These are phyloP conservation scores for Crithidia mellificae DNA, from an alignment of 208 protist genomes.

Conservation along the genomic window DNA sequence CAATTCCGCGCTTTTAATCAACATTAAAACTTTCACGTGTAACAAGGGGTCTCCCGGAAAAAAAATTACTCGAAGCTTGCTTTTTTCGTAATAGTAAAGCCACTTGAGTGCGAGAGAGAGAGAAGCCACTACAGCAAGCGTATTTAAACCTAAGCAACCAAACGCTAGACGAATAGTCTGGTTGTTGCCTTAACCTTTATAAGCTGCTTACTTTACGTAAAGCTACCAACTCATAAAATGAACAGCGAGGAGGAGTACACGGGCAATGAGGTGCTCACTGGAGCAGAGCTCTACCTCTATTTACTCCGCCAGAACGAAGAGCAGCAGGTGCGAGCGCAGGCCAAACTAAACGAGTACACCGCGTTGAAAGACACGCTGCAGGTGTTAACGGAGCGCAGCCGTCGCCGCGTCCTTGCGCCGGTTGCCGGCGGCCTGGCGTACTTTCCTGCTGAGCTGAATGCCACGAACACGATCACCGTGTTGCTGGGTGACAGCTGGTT, in stretches of 20 bases:
- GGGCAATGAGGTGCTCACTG: slow-evolving; percentile 59
- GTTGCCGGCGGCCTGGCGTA: slow-evolving; percentile 81
- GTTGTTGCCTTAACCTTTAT: too few species aligned
- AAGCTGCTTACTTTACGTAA: too few species aligned
- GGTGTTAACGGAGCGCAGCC: slow-evolving; percentile 53
- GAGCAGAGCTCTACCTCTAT: slow-evolving; percentile 73
- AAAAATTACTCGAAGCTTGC: too few species aligned
- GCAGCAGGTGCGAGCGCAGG: slow-evolving; percentile 33
- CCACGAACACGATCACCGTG: slow-evolving; percentile 85
- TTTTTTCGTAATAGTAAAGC: too few species aligned
- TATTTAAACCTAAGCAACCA: too few species aligned
- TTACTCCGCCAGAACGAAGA: slow-evolving; percentile 53
- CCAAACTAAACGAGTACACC: slow-evolving; percentile 52
- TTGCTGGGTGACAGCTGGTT: slow-evolving; percentile 91
- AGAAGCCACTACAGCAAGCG: too few species aligned
- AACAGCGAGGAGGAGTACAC: slow-evolving; percentile 36
- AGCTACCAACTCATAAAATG: too few species aligned
- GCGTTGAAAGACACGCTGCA: slow-evolving; percentile 56
- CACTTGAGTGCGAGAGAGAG: too few species aligned
- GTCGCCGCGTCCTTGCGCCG: slow-evolving; percentile 68
- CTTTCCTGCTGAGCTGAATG: slow-evolving; percentile 72
- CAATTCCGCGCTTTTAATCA: too few species aligned
- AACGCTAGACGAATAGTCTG: too few species aligned
- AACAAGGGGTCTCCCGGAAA: too few species aligned
- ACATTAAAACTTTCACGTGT: too few species aligned